These are phyloP conservation scores for Magnusiomyces ingens DNA, from an alignment of 1,139 yeast species.

Conservation along the genomic window DNA sequence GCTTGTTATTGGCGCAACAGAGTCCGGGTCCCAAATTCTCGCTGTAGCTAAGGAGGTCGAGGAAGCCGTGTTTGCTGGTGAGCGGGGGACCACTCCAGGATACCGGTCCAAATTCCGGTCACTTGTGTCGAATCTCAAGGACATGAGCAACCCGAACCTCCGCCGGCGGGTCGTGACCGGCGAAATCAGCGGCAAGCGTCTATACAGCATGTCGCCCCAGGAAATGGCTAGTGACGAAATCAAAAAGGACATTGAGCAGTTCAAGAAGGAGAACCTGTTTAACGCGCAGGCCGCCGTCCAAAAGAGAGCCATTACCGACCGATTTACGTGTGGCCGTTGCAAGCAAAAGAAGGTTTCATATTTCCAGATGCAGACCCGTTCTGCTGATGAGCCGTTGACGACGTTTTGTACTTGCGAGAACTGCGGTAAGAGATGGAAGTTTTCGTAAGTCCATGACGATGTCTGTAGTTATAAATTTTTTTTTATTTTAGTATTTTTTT, in stretches of 20 bases:
- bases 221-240: conserved; percentile 90
- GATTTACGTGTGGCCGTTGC: conserved; percentile 97
- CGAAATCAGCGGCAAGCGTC: conserved; percentile 54
- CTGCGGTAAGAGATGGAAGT: conserved; percentile 98
- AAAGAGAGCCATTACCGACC: conserved; percentile 90
- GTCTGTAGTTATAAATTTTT: background rate
- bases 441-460: conserved; percentile 31
- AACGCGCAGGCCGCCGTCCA: conserved; percentile 99
- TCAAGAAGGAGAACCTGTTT: conserved; percentile 82
- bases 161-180: conserved; percentile 62
- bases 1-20: conserved; percentile 70
- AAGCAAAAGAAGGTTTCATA: conserved; percentile 94
- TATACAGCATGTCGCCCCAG: conserved; percentile 78
- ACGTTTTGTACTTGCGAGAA: conserved; percentile 96
- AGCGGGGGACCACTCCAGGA: conserved; percentile 45
- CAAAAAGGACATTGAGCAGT: conserved; percentile 75
- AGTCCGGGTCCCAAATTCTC: conserved; percentile 52
- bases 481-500: background rate
- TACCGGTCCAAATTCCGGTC: conserved; percentile 80
- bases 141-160: conserved; percentile 81
- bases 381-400: conserved; percentile 97
- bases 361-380: conserved; percentile 95
- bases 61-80: conserved; percentile 54
- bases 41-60: conserved; percentile 68
- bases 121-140: conserved; percentile 76